Base-by-base conservation (phyloP, 768 basidiomycete species). In the Podaxis mareebaensis region DNA sequence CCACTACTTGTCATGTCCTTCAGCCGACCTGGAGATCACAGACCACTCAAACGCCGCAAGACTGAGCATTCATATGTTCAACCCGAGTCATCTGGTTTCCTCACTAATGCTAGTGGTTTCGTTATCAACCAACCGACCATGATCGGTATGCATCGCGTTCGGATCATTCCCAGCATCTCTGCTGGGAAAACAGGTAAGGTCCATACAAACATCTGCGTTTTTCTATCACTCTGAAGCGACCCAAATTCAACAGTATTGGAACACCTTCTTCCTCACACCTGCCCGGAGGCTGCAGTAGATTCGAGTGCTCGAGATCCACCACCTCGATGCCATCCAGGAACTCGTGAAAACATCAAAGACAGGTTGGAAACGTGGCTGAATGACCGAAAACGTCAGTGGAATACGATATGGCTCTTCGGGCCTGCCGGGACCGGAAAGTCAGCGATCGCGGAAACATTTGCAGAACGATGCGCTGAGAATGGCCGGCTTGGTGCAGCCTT, bases 351-450 rank as follows among this genome's bases (percentile, higher is more conserved):
- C 4, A 28, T 61, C 20, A 40, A 54, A 26, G 26, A 40, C 3
- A 53, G 54, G 10, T 26, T 63, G n/a, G 46, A 54, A 3, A 22
- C 30, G 12, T 57, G 55, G 61, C 12, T 63, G 4, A 15, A 20
- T n/a, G 11, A 20, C 17, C 28, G 15, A 6, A 11, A 15, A 7
- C 44, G 30, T 5, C 30, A n/a, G 38, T 59, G 17, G 52, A 63
- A 60, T 17, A 54, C 55, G 24, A 46, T 56, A 15, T 65, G 64
- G 64, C 59, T 65, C 28, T 42, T 22, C 42, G 64, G 64, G 3
- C 55, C 57, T 44, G 62, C 62, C 6, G 62, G 62, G 10, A 61
- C 56, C n/a, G 64, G 64, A 20, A 65, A 65, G 40, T 61, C 64
- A 2, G 60, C 64, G 5, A 54, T 65, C 5, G 53, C 54, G 3